Evolutionary conservation across 768 basidiomycete genomes (phyloP).

Genomic region (Mycena latifolia): DNA sequence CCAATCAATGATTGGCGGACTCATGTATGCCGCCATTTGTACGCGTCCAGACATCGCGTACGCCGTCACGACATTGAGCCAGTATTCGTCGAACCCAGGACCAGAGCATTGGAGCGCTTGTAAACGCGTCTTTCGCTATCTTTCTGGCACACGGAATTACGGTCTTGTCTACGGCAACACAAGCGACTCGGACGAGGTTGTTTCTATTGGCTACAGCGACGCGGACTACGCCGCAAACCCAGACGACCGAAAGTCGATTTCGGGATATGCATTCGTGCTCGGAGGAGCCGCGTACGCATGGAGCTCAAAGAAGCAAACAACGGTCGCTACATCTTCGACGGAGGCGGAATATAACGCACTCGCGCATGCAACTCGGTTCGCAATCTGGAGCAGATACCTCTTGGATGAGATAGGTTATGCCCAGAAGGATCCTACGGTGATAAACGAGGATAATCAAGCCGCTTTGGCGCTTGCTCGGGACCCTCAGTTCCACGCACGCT

Average conservation of each 20-base stretch:
- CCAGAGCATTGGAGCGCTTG: slow-evolving; percentile 46
- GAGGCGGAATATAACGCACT: slow-evolving; percentile 46
- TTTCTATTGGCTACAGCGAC: slow-evolving; percentile 9
- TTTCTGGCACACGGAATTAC: slow-evolving; percentile 44
- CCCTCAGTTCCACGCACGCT: slow-evolving; percentile 41
- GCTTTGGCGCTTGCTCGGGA: slow-evolving; percentile 40
- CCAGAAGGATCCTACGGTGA: slow-evolving; percentile 10
- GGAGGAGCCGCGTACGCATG: slow-evolving; percentile 27
- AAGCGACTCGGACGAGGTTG: background rate
- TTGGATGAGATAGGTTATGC: slow-evolving; percentile 21
- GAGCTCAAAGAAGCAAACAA: slow-evolving; percentile 40
- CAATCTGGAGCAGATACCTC: slow-evolving; percentile 35
- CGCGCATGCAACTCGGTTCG: slow-evolving; percentile 37
- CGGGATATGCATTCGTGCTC: slow-evolving; percentile 23
- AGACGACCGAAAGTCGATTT: slow-evolving; percentile 30
- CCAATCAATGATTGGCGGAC: slow-evolving; percentile 19
- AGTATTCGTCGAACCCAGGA: slow-evolving; percentile 39
- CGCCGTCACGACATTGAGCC: slow-evolving; percentile 33
- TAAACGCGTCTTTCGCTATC: slow-evolving; percentile 47
- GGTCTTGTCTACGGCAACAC: slow-evolving; percentile 18
- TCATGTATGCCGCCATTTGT: slow-evolving; percentile 25
- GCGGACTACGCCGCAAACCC: slow-evolving; percentile 26
- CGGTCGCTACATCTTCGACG: slow-evolving; percentile 36
- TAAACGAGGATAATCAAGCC: slow-evolving; percentile 44
- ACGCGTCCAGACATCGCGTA: slow-evolving; percentile 40